Evolutionary conservation across 129 eudicot species (phyloP).

Genomic region (Sambucus nigra): DNA sequence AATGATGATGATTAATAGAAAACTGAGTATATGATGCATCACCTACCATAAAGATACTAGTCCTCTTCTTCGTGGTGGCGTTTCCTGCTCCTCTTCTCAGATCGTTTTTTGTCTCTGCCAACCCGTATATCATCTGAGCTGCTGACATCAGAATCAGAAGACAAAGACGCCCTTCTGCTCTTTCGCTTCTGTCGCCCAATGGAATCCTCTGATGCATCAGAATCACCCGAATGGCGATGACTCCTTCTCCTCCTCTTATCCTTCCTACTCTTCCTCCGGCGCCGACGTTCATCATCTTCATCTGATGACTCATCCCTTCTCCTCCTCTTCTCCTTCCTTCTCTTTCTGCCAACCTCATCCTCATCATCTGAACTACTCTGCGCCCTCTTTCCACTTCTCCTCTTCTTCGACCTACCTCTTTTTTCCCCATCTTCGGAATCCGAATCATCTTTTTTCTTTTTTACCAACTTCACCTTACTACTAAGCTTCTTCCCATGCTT

Average conservation of each 20-base stretch:
- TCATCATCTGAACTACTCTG: slow-evolving; percentile 40
- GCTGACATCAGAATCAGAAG: slow-evolving; percentile 54
- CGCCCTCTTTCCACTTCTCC: slow-evolving; percentile 35
- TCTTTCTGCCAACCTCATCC: slow-evolving; percentile 36
- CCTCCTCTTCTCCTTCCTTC: slow-evolving; percentile 39
- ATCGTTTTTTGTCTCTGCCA: slow-evolving; percentile 57
- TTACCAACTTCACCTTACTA: slow-evolving; percentile 28
- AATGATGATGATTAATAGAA: no score
- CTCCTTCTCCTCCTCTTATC: slow-evolving; percentile 72
- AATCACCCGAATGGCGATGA: slow-evolving; percentile 47
- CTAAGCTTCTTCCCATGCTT: slow-evolving; percentile 38
- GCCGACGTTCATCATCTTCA: slow-evolving; percentile 44
- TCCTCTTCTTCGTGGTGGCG: slow-evolving; percentile 23
- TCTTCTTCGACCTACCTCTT: slow-evolving; percentile 59
- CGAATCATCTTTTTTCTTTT: slow-evolving; percentile 29
- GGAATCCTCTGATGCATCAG: slow-evolving; percentile 35
- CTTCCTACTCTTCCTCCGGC: slow-evolving; percentile 61
- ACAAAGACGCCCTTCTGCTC: slow-evolving; percentile 43
- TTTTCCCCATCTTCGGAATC: slow-evolving; percentile 44
- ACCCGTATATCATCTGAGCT: slow-evolving; percentile 55
- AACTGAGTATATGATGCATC: no score
- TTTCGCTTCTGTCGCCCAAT: slow-evolving; percentile 39
- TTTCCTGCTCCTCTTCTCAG: slow-evolving; percentile 52
- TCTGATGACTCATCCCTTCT: slow-evolving; percentile 68
- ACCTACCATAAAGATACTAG: slow-evolving; percentile 7